Base-by-base conservation (phyloP, 176 grass and related monocot genomes). In the Cenchrus americanus region DNA sequence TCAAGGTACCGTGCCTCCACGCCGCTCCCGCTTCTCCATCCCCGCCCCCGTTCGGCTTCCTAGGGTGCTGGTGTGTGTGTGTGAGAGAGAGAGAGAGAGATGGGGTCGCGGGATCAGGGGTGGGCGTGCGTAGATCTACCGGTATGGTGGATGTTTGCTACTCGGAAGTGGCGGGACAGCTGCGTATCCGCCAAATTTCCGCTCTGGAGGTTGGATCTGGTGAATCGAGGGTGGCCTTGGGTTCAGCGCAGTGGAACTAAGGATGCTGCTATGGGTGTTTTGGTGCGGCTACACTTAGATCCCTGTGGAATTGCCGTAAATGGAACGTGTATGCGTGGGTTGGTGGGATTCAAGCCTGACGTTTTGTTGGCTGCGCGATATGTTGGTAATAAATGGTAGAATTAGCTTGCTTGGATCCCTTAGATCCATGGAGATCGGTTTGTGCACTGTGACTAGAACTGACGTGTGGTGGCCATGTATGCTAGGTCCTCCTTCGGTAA, bases 1-100 rank as follows among this genome's bases (percentile, higher is more conserved):
- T 99, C 87, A 99, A 99, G 93, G 96, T 98, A 87, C 23, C 14
- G 5, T 14, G 0, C 32, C 10, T 4, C 13, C 19, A 0, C 47
- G 7, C 57, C 37, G 24, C 66, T 18, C 26, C 26, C 34, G 1
- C 17, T 37, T 0, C 21, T 46, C 18, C 27, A 3, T 27, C 4
- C 62, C 27, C 73, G 17, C 4, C 62, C 27, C 73, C 30, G 30
- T 8, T 19, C 17, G 50, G 72, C 72, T 40, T 57, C 72, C 26
- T 32, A 54, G 49, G 46, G 47, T 32, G 46, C 27, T 32, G 26
- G 27, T 24, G 48, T 21, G 22, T 62, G 75, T 11, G 22, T 32
- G n/a, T n/a, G n/a, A n/a, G n/a, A n/a, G n/a, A n/a, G n/a, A n/a
- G 30, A 24, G 78, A 68, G 63, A 41, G 78, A 68, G 63, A 41